A percentile compares a stretch with the other conserved stretches of the same genome.
Conservation (phyloP, 495 filamentous ascomycete genomes). For the Polyplosphaeria fusca region DNA sequence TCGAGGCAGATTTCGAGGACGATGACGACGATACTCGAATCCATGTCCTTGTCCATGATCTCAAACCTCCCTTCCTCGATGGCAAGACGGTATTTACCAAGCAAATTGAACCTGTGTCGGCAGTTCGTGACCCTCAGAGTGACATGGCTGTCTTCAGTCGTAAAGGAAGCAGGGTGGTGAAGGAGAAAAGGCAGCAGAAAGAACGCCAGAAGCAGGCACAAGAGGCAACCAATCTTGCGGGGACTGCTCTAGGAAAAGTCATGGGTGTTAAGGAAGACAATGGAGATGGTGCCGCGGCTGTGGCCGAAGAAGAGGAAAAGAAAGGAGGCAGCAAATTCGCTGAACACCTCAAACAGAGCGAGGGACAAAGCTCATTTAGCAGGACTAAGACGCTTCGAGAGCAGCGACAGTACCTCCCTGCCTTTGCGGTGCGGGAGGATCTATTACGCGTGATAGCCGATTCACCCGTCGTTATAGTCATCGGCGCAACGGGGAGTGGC, state of each 20-base stretch:
- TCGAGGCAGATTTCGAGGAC: constrained; percentile 77
- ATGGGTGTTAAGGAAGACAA: constrained; percentile 96
- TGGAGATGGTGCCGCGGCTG: constrained; percentile 77
- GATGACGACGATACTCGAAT: constrained; percentile 89
- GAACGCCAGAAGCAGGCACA: constrained; percentile 95
- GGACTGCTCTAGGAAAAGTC: constrained; percentile 87
- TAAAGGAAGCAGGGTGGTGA: constrained; percentile 91
- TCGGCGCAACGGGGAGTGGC: constrained; percentile 95
- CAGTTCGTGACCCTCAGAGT: constrained; percentile 89
- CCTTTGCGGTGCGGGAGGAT: constrained; percentile 96
- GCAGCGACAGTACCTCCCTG: constrained; percentile 90
- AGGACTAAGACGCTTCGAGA: constrained; percentile 86
- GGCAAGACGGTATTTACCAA: constrained; percentile 95
- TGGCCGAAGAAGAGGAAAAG: constrained; percentile 66
- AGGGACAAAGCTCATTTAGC: constrained; percentile 88
- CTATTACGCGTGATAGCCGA: constrained; percentile 91
- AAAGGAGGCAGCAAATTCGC: constrained; percentile 78
- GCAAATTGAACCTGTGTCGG: constrained; percentile 91
- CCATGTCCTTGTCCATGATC: constrained; percentile 89
- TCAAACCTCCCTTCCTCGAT: constrained; percentile 93
- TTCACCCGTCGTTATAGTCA: constrained; percentile 94
- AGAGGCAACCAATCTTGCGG: constrained; percentile 88
- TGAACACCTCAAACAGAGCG: constrained; percentile 81
- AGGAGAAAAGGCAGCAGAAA: constrained; percentile 83
- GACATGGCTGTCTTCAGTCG: constrained; percentile 99